A percentile compares a stretch with the other conserved stretches of the same genome.
Evolutionary conservation across 208 protist genomes (phyloP).

Genomic region (Entamoeba dispar): DNA sequence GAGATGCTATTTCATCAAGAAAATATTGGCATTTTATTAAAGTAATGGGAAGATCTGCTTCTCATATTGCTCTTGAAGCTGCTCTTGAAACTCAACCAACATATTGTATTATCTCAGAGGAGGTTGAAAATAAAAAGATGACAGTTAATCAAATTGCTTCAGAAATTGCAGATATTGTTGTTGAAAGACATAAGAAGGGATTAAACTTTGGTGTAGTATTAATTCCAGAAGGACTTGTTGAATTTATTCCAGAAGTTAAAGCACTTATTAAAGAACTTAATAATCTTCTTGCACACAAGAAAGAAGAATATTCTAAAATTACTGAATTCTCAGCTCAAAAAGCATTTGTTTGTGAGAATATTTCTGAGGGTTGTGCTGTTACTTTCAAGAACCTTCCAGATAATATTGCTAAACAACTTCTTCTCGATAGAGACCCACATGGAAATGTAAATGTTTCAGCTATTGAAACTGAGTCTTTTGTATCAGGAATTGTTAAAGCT

Average conservation of each 20-base stretch:
- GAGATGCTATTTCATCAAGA: conserved; percentile 27
- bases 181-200: conserved; percentile 15
- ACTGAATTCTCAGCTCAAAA: neutral
- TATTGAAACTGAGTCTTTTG: conserved; percentile 42
- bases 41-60: conserved; percentile 43
- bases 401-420: conserved; percentile 25
- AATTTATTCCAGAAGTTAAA: conserved; percentile 38
- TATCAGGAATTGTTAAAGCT: conserved; percentile 10
- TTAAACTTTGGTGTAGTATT: conserved; percentile 41
- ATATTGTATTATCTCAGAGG: conserved; percentile 33
- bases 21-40: conserved; percentile 47
- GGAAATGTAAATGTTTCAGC: conserved; percentile 40
- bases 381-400: conserved; percentile 25
- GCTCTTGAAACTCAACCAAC: conserved; percentile 39
- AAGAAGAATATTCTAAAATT: neutral
- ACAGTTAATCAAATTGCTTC: conserved; percentile 28
- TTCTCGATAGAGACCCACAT: conserved; percentile 19
- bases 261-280: conserved; percentile 29
- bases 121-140: conserved; percentile 31
- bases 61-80: conserved; percentile 43
- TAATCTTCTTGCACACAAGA: conserved; percentile 13
- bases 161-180: conserved; percentile 31
- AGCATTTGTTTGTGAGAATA: neutral
- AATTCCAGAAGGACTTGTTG: conserved; percentile 45
- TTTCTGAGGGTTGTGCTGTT: neutral